A percentile compares a stretch with the other conserved stretches of the same genome.
Conservation (phyloP, 176 grass and related monocot species). For the Oryza nivara region DNA sequence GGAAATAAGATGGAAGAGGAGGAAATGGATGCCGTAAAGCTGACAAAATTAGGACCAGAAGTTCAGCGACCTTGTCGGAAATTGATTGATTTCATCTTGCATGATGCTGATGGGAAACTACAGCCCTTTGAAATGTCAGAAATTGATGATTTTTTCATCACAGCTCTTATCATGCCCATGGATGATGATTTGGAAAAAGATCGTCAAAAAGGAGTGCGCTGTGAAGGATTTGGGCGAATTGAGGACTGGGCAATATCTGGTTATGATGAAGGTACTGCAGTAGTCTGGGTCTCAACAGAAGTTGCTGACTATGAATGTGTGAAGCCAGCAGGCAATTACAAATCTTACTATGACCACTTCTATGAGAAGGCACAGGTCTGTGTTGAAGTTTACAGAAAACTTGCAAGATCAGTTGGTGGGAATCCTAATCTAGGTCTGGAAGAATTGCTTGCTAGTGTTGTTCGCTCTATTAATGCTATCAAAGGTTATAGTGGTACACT, state of each 20-base stretch:
- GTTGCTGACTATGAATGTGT: conserved; percentile 96
- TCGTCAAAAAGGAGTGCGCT: conserved; percentile 83
- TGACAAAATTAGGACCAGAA: conserved; percentile 85
- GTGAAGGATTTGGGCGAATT: conserved; percentile 97
- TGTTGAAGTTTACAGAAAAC: conserved; percentile 89
- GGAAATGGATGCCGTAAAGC: conserved; percentile 77
- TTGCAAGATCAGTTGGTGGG: conserved; percentile 75
- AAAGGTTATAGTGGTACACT: conserved; percentile 64
- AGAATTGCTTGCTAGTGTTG: conserved; percentile 90
- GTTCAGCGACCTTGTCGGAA: conserved; percentile 74
- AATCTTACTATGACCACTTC: conserved; percentile 83
- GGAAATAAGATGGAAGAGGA: conserved; percentile 75
- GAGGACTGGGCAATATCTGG: conserved; percentile 95
- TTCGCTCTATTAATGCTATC: conserved; percentile 78
- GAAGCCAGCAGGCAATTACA: conserved; percentile 87
- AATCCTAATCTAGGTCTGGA: conserved; percentile 80
- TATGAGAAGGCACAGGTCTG: conserved; percentile 94
- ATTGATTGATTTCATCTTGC: conserved; percentile 86
- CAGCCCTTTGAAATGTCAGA: conserved; percentile 99
- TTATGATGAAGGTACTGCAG: conserved; percentile 92
- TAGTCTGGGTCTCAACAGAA: conserved; percentile 95
- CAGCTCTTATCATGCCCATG: conserved; percentile 86
- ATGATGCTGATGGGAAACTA: conserved; percentile 82
- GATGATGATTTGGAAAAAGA: conserved; percentile 91
- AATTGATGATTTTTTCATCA: conserved; percentile 92